Evolutionary conservation across 1,139 yeast species (phyloP), one percentile per base, ranked within the genome.

Genomic region (Candida frijolesensis): DNA sequence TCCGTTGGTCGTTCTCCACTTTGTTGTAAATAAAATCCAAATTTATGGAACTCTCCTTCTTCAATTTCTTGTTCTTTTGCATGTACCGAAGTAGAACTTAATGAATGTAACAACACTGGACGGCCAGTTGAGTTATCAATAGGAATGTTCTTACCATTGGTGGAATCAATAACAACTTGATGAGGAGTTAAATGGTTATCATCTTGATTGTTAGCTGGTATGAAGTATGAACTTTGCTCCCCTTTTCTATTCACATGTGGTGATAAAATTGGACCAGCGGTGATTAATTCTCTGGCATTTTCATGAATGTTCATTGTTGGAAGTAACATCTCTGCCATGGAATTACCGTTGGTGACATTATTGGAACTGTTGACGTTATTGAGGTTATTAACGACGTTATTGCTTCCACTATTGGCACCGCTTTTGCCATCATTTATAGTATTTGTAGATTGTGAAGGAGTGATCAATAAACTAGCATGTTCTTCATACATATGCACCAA

Each of bases 11-110:
- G 14, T 25, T 25, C 33, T 3, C 9, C 5, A 15, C 35, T 15
- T 46, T 54, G 88, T 61, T 85, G 88, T 59, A 86, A 84, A 60
- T 82, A 85, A 60, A 80, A 82, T 14, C 96, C 96, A 82, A 89
- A 83, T 67, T 87, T 84, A 67, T 89, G 96, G 55, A 90, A 78
- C 61, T 89, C 96, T 57, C 97, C 97, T 73, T 91, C 97, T 66
- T 91, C 97, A 55, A 85, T 83, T 61, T 90, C 96, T 64, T 87
- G 90, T 57, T 80, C 83, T 63, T 83, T 87, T 18, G 91, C 87
- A 57, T 84, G 84, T 6, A 81, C 61, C 0, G 89, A 84, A 0
- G 89, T 84, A 56, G 82, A 87, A 1, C 90, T 84, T 5, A 82
- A 71, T 3, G 84, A 80, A 59, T 85, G 76, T 68, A 84, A 77